Conservation (phyloP, 164 flowering plant species). For the Nelumbo lutea region DNA sequence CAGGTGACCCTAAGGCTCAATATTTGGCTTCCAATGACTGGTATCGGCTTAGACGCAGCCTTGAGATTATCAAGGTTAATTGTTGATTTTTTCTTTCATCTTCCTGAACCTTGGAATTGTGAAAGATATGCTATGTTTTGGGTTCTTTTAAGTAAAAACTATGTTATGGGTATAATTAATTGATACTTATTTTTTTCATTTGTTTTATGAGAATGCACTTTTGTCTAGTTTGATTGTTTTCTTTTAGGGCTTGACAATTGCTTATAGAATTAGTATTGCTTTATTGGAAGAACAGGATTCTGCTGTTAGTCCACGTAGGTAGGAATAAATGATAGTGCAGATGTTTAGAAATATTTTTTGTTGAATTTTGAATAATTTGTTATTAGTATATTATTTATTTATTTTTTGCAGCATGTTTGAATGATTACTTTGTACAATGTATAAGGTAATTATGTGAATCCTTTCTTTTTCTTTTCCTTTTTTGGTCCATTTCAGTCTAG, state of each 20-base stretch:
- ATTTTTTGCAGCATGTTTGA: neutral
- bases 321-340: neutral
- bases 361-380: neutral
- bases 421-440: neutral
- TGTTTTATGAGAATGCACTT: neutral
- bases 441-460: neutral
- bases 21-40: constrained; percentile 73
- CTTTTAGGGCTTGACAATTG: neutral
- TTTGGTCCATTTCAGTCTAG: constrained; percentile 53
- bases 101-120: neutral
- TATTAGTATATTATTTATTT: neutral
- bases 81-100: constrained; percentile 1
- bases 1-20: constrained; percentile 69
- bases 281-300: neutral
- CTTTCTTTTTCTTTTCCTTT: constrained; percentile 3
- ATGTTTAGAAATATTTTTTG: too few species aligned
- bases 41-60: constrained; percentile 84
- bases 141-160: neutral
- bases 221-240: neutral
- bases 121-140: neutral
- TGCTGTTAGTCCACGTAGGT: neutral
- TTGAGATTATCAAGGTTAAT: constrained; percentile 83
- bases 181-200: neutral
- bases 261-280: neutral
- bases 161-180: neutral